These are phyloP conservation scores for Solanum tarijense DNA, from an alignment of 257 asterid genomes.

Conservation along the genomic window DNA sequence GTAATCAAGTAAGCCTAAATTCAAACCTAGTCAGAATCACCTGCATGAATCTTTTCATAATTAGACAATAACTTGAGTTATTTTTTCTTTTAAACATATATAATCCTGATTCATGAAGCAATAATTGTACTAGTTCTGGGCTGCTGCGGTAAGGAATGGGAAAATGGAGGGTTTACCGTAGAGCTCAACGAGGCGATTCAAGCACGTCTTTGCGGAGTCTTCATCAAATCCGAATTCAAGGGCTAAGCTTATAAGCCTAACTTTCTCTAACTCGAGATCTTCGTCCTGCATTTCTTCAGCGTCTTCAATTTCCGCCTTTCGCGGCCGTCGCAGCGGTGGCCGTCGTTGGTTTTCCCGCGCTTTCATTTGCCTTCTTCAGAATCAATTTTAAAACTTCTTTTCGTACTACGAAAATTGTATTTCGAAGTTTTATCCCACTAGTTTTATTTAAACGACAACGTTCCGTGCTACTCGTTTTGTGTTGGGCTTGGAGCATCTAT, in stretches of 20 bases:
- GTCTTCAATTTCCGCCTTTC: not conserved
- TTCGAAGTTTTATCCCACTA: not conserved
- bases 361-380: conserved; percentile 3
- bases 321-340: not conserved
- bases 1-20: not conserved
- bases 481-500: not conserved
- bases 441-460: not conserved
- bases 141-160: not conserved
- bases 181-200: conserved; percentile 63
- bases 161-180: conserved; percentile 41
- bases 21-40: not conserved
- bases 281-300: conserved; percentile 31
- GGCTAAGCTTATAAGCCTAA: conserved; percentile 69
- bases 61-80: not conserved
- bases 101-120: not conserved
- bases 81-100: not conserved
- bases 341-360: conserved; percentile 51
- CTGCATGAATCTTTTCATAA: not conserved
- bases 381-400: not conserved
- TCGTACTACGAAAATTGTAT: not conserved
- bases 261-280: conserved; percentile 68
- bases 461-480: not conserved
- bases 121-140: not conserved
- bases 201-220: conserved; percentile 47
- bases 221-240: conserved; percentile 76